These are phyloP conservation scores for Globisporangium nagaii DNA, from an alignment of 352 stramenopile genomes.

Conservation along the genomic window DNA sequence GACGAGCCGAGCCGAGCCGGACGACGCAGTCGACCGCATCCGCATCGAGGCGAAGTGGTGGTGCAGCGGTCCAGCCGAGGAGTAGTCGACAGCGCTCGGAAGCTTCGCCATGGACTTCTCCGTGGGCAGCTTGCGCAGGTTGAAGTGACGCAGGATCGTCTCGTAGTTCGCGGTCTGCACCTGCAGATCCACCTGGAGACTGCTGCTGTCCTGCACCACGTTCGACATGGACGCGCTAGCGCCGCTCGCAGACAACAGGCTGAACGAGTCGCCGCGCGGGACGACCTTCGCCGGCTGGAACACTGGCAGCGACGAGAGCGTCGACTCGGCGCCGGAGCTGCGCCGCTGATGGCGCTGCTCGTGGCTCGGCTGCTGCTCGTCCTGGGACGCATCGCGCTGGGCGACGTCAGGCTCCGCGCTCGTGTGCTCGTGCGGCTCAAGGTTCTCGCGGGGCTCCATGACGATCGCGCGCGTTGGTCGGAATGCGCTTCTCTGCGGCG, in stretches of 20 bases:
- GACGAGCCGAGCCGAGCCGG: not conserved
- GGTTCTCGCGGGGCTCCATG: not conserved
- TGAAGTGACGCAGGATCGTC: conserved; percentile 8
- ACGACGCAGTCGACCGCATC: not conserved
- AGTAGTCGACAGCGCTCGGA: not conserved
- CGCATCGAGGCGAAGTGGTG: not conserved
- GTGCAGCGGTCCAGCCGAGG: not conserved
- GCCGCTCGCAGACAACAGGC: not conserved
- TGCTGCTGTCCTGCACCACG: not conserved
- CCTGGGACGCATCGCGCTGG: not conserved
- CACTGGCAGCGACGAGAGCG: not conserved
- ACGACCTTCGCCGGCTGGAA: not conserved
- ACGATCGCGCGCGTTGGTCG: not conserved
- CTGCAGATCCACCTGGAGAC: not conserved
- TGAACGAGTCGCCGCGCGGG: not conserved
- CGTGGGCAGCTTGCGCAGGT: not conserved
- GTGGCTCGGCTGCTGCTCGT: not conserved
- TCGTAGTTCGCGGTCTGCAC: conserved; percentile 8
- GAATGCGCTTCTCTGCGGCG: too few species aligned
- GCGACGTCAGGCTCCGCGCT: not conserved
- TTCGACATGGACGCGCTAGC: not conserved
- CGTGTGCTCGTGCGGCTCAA: not conserved
- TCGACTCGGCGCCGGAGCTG: not conserved
- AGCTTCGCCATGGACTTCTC: not conserved
- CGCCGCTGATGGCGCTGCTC: not conserved